Base-by-base conservation (phyloP, 116 monocot genomes). In the Dioscorea cayenensis region DNA sequence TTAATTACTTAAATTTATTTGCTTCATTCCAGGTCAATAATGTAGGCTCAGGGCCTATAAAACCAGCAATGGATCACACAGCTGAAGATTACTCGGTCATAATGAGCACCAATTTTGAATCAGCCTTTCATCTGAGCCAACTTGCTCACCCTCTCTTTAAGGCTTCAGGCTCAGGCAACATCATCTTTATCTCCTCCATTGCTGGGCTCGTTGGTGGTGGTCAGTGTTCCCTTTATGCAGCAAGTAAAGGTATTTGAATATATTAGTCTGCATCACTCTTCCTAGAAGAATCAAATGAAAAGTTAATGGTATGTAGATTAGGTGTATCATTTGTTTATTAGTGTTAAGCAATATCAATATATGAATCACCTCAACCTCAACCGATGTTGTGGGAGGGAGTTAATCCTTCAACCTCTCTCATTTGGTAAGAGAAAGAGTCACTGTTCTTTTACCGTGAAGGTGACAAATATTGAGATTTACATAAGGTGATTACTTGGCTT, bases 61-160 rank as follows among this genome's bases (percentile, higher is more conserved):
- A 75, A 28, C 75, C 69, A 17, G 21, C 66, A 1, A 29, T 17
- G 6, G 66, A 80, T 14, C n/a, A 4, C 8, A 75, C 74, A 2
- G 32, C 37, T 0, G 80, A 80, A 20, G 71, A 71, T 6, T 38
- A 20, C 20, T 65, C 75, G 1, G 4, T 13, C 4, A 29, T 71
- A 4, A 75, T 75, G 80, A 36, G 43, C 3, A 80, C 80, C 19
- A 80, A 80, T 25, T 75, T 80, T 14, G 80, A 80, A 27, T 80
- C 75, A 4, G 51, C 59, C 12, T 80, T 80, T 52, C 74, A 80
- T 70, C 62, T 80, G 14, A 70, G 74, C 80, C 80, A 80, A 49
- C 38, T 75, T 5, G 59, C 71, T 25, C 66, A 80, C 36, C 66
- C 80, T 38, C 50, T 80, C 5, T 58, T 72, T 50, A 80, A 71